phyloP scores from a whole-genome alignment of 352 stramenopile species.

The Thalassiosira hispida region DNA sequence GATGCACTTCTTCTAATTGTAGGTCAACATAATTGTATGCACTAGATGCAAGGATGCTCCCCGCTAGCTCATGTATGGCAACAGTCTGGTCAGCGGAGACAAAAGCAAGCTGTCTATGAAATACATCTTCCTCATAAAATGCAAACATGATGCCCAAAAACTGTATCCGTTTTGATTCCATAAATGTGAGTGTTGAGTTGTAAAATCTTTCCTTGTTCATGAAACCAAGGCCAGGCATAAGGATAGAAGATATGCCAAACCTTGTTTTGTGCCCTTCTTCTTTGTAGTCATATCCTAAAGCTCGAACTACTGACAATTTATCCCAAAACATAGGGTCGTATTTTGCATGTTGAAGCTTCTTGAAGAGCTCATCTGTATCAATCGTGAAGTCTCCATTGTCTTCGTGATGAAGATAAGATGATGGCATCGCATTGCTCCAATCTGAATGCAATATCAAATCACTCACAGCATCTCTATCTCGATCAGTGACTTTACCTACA shows the following conservation, averaged over 20 bases:
- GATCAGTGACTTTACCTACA: slow-evolving; percentile 57
- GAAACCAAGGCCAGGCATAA: slow-evolving; percentile 46
- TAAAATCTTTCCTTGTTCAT: slow-evolving; percentile 41
- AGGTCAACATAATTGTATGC: slow-evolving; percentile 31
- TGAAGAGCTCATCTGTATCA: slow-evolving; percentile 47
- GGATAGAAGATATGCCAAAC: slow-evolving; percentile 55
- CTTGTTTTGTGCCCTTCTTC: slow-evolving; percentile 4
- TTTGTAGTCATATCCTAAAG: slow-evolving; percentile 55
- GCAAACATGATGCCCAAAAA: slow-evolving; percentile 63
- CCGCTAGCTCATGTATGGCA: slow-evolving; percentile 16
- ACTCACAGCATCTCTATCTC: slow-evolving; percentile 50
- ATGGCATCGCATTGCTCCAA: slow-evolving; percentile 23
- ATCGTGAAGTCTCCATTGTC: slow-evolving; percentile 10
- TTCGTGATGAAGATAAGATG: slow-evolving; percentile 2
- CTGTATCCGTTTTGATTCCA: slow-evolving; percentile 38
- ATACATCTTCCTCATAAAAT: slow-evolving; percentile 43
- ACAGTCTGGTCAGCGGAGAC: slow-evolving; percentile 20
- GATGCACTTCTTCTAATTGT: slow-evolving; percentile 21
- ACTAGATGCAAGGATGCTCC: slow-evolving; percentile 17
- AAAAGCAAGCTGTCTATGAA: slow-evolving; percentile 46
- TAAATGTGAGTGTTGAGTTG: slow-evolving; percentile 32
- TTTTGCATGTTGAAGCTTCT: slow-evolving; percentile 44
- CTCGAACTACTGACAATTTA: slow-evolving; percentile 22
- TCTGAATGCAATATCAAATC: slow-evolving; percentile 46
- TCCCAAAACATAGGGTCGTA: slow-evolving; percentile 51